Evolutionary conservation across 1,284 basidiomycete genomes (phyloP).

Genomic region (Vanrija sp.): DNA sequence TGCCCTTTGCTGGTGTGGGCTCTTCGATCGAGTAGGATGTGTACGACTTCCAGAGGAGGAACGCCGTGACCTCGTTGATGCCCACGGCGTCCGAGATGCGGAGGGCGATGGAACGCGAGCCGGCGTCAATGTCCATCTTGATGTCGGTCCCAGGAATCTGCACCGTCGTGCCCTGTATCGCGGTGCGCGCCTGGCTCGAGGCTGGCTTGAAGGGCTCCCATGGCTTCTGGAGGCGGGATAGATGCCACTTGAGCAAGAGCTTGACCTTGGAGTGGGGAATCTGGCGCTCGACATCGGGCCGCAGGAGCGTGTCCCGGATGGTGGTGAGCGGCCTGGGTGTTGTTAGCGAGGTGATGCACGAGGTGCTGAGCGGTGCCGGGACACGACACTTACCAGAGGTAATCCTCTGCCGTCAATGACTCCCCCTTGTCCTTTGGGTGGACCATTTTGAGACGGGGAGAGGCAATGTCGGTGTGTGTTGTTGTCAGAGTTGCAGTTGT

Average conservation of each 20-base stretch:
- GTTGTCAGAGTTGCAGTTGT: too few relatives aligned
- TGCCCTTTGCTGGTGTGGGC: constrained; percentile 2
- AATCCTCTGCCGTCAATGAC: constrained; percentile 15
- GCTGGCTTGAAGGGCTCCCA: constrained; percentile 27
- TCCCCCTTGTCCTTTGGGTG: constrained; percentile 4
- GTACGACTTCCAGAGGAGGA: constrained; percentile 31
- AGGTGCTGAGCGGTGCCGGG: not conserved
- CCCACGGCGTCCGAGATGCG: constrained; percentile 21
- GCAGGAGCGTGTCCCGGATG: constrained; percentile 35
- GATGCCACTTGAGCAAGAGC: constrained; percentile 26
- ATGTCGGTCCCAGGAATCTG: constrained; percentile 18
- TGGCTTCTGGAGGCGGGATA: constrained; percentile 24
- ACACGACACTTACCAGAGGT: constrained; percentile 13
- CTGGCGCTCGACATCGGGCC: constrained; percentile 18
- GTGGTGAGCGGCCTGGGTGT: constrained; percentile 31
- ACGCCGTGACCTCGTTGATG: constrained; percentile 27
- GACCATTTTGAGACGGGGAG: not conserved
- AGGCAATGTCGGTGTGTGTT: too few relatives aligned
- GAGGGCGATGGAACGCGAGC: constrained; percentile 17
- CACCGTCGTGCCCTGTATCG: constrained; percentile 16
- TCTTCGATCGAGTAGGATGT: constrained; percentile 29
- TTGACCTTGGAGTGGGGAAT: constrained; percentile 26
- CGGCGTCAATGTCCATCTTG: constrained; percentile 23
- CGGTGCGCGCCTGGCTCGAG: constrained; percentile 12
- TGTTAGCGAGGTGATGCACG: not conserved